Evolutionary conservation across 768 basidiomycete species (phyloP).

Genomic region (Crepidotus variabilis): DNA sequence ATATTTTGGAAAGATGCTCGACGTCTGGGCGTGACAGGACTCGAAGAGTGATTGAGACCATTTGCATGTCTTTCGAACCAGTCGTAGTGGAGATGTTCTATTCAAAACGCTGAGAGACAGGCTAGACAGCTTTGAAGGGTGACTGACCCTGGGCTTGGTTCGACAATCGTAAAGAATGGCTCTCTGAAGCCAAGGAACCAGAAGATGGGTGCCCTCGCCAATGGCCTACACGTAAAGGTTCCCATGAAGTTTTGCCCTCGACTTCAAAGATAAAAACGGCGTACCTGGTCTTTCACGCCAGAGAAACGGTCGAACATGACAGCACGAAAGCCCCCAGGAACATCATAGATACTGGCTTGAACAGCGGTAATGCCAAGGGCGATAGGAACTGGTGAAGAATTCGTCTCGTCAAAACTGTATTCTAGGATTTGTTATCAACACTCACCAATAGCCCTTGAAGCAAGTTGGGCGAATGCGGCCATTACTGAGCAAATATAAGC

Average conservation of each 20-base stretch:
- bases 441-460: slow-evolving; percentile 47
- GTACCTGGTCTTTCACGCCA: slow-evolving; percentile 79
- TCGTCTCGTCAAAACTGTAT: background rate
- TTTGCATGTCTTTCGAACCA: slow-evolving; percentile 97
- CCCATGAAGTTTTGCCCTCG: slow-evolving; percentile 6
- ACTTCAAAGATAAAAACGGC: slow-evolving; percentile 11
- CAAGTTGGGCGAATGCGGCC: slow-evolving; percentile 16
- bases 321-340: slow-evolving; percentile 89
- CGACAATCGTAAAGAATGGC: slow-evolving; percentile 98
- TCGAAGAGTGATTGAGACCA: slow-evolving; percentile 95
- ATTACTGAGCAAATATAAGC: background rate
- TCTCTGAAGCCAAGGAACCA: slow-evolving; percentile 93
- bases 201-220: slow-evolving; percentile 92
- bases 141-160: slow-evolving; percentile 86
- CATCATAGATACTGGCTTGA: slow-evolving; percentile 60
- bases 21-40: slow-evolving; percentile 94
- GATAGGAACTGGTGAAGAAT: slow-evolving; percentile 36
- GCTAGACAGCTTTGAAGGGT: background rate
- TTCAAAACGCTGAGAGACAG: slow-evolving; percentile 6
- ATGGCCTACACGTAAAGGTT: slow-evolving; percentile 54
- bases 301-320: slow-evolving; percentile 99
- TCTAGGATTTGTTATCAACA: background rate
- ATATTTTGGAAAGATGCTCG: slow-evolving; percentile 85
- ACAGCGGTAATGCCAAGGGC: slow-evolving; percentile 40
- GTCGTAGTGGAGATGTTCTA: slow-evolving; percentile 99